Conservation (phyloP, 2,329 filamentous ascomycete species). For the Fusarium nurragi region DNA sequence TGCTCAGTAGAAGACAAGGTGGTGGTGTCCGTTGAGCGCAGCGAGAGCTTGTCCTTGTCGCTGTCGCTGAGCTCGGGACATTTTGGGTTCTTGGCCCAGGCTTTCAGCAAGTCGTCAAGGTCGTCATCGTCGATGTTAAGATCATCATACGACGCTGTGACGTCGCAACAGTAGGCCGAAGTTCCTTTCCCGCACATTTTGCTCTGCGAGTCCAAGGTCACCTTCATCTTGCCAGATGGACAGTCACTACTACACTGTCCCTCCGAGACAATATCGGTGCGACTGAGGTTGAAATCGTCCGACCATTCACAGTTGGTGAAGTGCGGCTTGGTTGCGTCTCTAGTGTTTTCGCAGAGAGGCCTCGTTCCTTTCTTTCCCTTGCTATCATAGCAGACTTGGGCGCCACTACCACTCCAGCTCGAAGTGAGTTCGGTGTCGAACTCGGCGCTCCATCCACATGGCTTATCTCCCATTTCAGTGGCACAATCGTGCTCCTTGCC, state of each 20-base stretch:
- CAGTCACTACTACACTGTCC: background rate
- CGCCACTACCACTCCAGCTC: background rate
- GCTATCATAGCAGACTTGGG: background rate
- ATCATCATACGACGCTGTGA: background rate
- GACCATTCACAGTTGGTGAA: constrained; percentile 1
- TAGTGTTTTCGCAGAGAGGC: constrained; percentile 1
- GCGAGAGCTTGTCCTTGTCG: background rate
- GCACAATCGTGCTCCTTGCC: background rate
- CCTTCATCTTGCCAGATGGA: background rate
- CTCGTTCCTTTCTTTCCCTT: background rate
- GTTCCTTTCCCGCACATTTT: constrained; percentile 3
- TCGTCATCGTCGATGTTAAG: background rate
- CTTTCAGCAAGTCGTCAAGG: background rate
- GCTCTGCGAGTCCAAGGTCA: background rate
- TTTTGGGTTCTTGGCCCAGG: constrained; percentile 2
- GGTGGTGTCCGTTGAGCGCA: background rate
- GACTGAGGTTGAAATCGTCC: background rate
- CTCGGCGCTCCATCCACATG: background rate
- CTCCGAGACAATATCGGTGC: background rate
- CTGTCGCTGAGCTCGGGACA: background rate
- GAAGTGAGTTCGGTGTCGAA: background rate
- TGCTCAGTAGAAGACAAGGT: background rate
- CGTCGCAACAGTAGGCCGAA: constrained; percentile 8
- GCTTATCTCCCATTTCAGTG: background rate
- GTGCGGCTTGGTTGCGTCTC: background rate